Evolutionary conservation across 768 basidiomycete genomes (phyloP), one percentile per base, ranked within the genome.

Genomic region (Tricholoma matsutake): DNA sequence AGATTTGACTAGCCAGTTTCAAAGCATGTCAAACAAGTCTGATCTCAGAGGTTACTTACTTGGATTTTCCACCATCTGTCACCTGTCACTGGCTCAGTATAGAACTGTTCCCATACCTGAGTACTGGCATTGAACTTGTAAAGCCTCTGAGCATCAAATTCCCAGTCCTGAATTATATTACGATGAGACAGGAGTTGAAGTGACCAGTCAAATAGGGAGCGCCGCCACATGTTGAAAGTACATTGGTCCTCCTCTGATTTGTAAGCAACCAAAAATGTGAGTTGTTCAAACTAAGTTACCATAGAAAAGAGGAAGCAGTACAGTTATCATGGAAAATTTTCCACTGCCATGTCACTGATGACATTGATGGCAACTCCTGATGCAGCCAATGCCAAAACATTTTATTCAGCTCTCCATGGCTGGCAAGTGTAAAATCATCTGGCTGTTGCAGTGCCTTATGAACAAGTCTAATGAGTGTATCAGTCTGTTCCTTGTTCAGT

Each of bases 71-170:
- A 78, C 43, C 65, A 76, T 2, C 32, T 11, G 37, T 76, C 58
- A 1, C 65, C 76, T 7, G 73, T 76, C 69, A 70, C 71, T 6
- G 73, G 75, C 51, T 79, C 75, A 63, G 71, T 57, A 53, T 68
- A 58, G 41, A 77, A 70, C 0, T 67, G 61, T 4, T 66, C 54
- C 57, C 67, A 75, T 10, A 43, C 10, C 22, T 55, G 18, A 28
- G 18, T 32, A 1, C 67, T 22, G 13, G 7, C 69, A 63, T 75
- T 63, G 34, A 61, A 72, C 43, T 72, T 74, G 47, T 51, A 73
- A 5, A 73, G 56, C 18, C 41, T 43, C 10, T 68, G 56, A 9
- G 75, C 75, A 69, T 78, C 72, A 72, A 73, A 78, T 22, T 56
- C 54, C 54, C 73, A 69, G 16, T 70, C 45, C 0, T 65, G 65